Base-by-base conservation (phyloP, 2,329 filamentous ascomycete species). In the Cercospora janseana region DNA sequence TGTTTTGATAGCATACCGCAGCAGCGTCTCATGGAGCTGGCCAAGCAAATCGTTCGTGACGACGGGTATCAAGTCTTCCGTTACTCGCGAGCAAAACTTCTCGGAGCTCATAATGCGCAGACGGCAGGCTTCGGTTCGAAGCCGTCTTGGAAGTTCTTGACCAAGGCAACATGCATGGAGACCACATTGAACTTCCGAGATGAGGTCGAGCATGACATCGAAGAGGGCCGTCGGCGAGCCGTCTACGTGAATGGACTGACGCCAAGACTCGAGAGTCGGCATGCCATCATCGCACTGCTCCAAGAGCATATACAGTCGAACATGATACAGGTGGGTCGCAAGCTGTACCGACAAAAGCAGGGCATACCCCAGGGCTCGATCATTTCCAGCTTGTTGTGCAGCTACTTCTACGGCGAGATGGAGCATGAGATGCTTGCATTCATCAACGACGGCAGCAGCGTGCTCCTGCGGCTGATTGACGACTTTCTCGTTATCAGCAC, bases 1-100 rank as follows among this genome's bases (percentile, higher is more conserved):
- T 95, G 92, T 60, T 98, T 96, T 66, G 93, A 98, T 68, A 95
- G 87, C 0, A 96, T 98, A 35, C 93, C 93, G 0, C 93, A 97
- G 66, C 70, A 79, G 20, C 80, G 82, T 1, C 74, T 97, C 13
- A 64, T 96, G 26, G 66, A 75, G 18, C 73, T 97, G 20, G 79
- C 94, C 56, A 72, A 76, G 32, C 65, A 68, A 57, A 51, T 83
- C 64, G 45, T 81, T 79, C 57, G 80, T 69, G 56, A 86, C 50
- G 69, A 76, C 3, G 71, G 74, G 16, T 98, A 98, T 64, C 77
- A 78, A 6, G 78, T 94, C 40, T 78, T 78, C 6, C 90, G 84
- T 57, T 85, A 96, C 61, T 81, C 83, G 5, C 86, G 94, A 65
- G 79, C 93, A 28, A 80, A 77, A 57, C 75, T 81, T 57, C 58